Evolutionary conservation across 208 protist species (phyloP).

Genomic region (Angomonas ambiguus): DNA sequence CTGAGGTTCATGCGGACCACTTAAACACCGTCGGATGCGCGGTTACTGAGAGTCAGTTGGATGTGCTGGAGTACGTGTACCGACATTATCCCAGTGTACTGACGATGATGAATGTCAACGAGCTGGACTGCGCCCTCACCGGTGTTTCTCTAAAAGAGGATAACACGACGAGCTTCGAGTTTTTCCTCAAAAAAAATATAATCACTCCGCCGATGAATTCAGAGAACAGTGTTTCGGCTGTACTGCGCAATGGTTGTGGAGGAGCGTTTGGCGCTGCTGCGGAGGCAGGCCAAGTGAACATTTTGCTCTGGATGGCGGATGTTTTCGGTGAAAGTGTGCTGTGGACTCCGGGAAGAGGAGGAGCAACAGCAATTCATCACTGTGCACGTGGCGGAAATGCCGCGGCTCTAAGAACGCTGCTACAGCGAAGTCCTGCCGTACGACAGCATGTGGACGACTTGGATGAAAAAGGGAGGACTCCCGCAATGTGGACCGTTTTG

Average conservation of each 20-base stretch:
- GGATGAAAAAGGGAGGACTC: conserved; percentile 36
- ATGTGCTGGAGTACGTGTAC: conserved; percentile 39
- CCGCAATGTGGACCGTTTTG: conserved; percentile 51
- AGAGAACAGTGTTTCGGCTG: not conserved
- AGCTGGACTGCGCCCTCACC: conserved; percentile 8
- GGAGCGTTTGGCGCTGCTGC: conserved; percentile 30
- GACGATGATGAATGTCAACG: not conserved
- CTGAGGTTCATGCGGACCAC: conserved; percentile 5
- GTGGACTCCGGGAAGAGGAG: conserved; percentile 18
- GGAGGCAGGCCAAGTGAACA: conserved; percentile 30
- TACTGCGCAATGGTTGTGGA: not conserved
- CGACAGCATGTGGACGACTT: conserved; percentile 27
- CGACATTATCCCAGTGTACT: conserved; percentile 17
- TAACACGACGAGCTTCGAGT: conserved; percentile 27
- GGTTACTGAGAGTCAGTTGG: conserved; percentile 26
- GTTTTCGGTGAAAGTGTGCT: conserved; percentile 20
- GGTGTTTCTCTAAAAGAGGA: conserved; percentile 18
- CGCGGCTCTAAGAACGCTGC: conserved; percentile 23
- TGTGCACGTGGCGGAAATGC: conserved; percentile 33
- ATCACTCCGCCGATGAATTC: not conserved
- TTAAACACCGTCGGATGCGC: conserved; percentile 32
- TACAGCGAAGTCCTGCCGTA: conserved; percentile 3
- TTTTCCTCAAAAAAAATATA: conserved; percentile 23
- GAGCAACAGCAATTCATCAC: conserved; percentile 49
- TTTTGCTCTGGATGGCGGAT: conserved; percentile 33